Conservation (phyloP, 2,329 filamentous ascomycete species). For the Penicillium corylophilum region DNA sequence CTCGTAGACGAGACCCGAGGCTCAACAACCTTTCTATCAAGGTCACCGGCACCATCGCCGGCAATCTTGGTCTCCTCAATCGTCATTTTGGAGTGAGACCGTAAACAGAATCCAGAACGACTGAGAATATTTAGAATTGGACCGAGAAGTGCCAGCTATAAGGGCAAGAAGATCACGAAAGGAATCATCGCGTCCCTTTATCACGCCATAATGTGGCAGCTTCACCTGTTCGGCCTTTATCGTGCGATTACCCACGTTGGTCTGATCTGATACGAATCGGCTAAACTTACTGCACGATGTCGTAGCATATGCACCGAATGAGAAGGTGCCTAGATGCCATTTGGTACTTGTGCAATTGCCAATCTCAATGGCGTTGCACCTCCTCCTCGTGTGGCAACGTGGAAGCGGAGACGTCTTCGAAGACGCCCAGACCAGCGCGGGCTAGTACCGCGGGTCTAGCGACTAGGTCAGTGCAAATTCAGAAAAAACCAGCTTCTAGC, state of each 20-base stretch:
- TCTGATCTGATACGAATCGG: not conserved
- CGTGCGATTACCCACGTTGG: not conserved
- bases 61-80: constrained; percentile 15
- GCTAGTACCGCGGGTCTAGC: not conserved
- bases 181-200: constrained; percentile 12
- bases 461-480: not conserved
- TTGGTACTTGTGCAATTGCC: not conserved
- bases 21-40: constrained; percentile 9
- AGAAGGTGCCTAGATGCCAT: not conserved
- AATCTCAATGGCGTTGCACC: constrained; percentile 1
- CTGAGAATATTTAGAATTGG: not conserved
- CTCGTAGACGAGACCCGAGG: constrained; percentile 4
- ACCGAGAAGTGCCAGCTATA: constrained; percentile 10
- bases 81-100: constrained; percentile 13
- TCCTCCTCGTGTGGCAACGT: not conserved
- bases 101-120: not conserved
- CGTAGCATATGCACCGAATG: not conserved
- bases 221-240: constrained; percentile 1
- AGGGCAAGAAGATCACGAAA: constrained; percentile 3
- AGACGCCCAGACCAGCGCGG: not conserved
- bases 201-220: constrained; percentile 28
- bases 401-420: not conserved
- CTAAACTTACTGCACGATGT: not conserved
- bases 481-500: not conserved
- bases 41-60: not conserved